Conservation (phyloP, 2,329 filamentous ascomycete genomes). For the Fusarium anthophilum region DNA sequence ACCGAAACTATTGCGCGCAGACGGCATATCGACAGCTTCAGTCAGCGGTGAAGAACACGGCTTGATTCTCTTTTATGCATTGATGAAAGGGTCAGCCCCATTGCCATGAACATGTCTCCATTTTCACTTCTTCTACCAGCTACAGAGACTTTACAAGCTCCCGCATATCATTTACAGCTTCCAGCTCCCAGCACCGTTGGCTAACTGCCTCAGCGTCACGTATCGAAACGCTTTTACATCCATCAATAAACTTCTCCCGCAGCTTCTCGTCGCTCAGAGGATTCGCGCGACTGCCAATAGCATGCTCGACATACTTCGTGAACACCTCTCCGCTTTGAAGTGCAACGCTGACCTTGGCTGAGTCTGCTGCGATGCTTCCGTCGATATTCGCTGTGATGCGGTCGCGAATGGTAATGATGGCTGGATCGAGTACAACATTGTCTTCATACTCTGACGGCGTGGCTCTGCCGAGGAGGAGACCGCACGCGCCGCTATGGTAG, state of each 20-base stretch:
- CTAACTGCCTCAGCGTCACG: not conserved
- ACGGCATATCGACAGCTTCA: not conserved
- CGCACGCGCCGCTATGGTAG: not conserved
- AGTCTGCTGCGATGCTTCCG: not conserved
- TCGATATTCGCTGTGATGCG: not conserved
- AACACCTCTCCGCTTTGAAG: not conserved
- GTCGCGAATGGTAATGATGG: not conserved
- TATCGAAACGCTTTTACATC: not conserved
- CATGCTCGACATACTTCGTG: not conserved
- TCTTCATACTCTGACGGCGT: not conserved
- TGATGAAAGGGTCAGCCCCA: not conserved
- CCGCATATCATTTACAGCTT: not conserved
- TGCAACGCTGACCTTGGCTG: not conserved
- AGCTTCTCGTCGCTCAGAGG: not conserved
- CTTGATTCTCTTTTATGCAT: rapidly evolving
- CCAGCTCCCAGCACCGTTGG: not conserved
- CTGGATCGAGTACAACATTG: not conserved
- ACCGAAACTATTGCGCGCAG: not conserved
- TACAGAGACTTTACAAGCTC: not conserved
- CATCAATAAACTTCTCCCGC: not conserved
- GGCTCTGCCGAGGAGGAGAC: not conserved
- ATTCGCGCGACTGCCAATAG: not conserved
- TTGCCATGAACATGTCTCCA: not conserved
- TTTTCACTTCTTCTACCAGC: not conserved
- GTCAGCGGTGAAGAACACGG: not conserved